phyloP scores from a whole-genome alignment of 139 green algal species.

The Chlamydomonas schloesseri region DNA sequence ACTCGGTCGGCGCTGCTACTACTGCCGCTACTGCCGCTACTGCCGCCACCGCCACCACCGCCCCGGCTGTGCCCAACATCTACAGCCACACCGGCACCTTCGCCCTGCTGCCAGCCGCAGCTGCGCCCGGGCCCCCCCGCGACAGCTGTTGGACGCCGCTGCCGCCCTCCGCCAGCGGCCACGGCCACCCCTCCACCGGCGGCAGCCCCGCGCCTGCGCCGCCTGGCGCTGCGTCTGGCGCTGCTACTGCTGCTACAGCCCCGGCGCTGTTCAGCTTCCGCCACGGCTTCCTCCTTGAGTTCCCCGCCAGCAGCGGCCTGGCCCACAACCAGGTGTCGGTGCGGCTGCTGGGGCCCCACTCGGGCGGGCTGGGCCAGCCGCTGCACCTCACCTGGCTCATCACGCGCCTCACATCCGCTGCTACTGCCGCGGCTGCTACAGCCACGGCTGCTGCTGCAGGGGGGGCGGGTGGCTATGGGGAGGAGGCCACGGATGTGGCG shows the following conservation, averaged over 20 bases:
- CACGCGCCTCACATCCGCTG: background rate
- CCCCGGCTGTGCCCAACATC: background rate
- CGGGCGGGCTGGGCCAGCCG: constrained; percentile 14
- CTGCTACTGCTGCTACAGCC: background rate
- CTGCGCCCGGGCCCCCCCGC: too few species aligned
- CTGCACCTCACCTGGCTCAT: constrained; percentile 37
- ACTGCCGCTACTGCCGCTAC: too few species aligned
- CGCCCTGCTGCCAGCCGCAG: background rate
- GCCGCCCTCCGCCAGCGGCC: too few species aligned
- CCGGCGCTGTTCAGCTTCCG: background rate
- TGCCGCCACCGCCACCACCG: too few species aligned
- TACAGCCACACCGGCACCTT: constrained; percentile 32
- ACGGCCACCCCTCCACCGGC: too few species aligned
- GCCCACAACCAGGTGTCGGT: constrained; percentile 41
- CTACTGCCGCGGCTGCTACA: constrained; percentile 3
- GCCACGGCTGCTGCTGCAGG: background rate
- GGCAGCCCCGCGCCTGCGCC: background rate
- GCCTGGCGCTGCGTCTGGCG: too few species aligned
- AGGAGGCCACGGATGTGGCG: background rate
- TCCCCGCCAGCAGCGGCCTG: constrained; percentile 14
- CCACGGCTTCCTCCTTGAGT: constrained; percentile 34
- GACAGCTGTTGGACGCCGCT: background rate
- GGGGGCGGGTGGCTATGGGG: background rate
- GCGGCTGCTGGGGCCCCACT: constrained; percentile 31
- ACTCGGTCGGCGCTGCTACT: too few species aligned